These are phyloP conservation scores for Pythium phragmiticola DNA, from an alignment of 352 stramenopile species.

Conservation along the genomic window DNA sequence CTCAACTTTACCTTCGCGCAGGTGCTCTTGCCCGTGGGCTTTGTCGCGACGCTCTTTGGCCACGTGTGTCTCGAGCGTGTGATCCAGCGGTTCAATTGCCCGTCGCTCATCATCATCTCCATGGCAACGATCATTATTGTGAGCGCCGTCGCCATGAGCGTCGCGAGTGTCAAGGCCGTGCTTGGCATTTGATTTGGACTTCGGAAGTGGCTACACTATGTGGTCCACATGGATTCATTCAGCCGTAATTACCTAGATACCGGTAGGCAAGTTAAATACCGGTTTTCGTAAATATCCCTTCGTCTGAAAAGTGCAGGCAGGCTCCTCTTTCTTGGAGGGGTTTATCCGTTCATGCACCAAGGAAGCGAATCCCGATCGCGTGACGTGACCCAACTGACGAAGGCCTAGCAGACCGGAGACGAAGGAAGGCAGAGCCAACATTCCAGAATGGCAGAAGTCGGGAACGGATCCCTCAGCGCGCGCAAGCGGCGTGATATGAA, in stretches of 20 bases:
- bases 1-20: conserved; percentile 45
- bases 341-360: background rate
- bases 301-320: conserved; percentile 8
- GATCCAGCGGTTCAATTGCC: conserved; percentile 57
- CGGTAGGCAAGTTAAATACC: background rate
- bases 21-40: conserved; percentile 57
- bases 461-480: conserved; percentile 27
- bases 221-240: conserved; percentile 5
- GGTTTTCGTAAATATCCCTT: conserved; percentile 20
- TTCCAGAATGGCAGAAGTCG: conserved; percentile 22
- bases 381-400: background rate
- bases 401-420: background rate
- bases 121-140: conserved; percentile 67
- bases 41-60: conserved; percentile 55
- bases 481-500: conserved; percentile 42
- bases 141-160: conserved; percentile 60
- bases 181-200: conserved; percentile 7
- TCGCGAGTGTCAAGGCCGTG: conserved; percentile 43
- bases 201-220: conserved; percentile 23
- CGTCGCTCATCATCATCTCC: conserved; percentile 68
- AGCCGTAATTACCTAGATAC: conserved; percentile 21
- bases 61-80: conserved; percentile 51
- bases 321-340: background rate
- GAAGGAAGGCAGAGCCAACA: background rate
- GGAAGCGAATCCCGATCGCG: background rate